A percentile compares a stretch with the other conserved stretches of the same genome.
phyloP scores from a whole-genome alignment of 768 basidiomycete species.

The Roridomyces roridus region DNA sequence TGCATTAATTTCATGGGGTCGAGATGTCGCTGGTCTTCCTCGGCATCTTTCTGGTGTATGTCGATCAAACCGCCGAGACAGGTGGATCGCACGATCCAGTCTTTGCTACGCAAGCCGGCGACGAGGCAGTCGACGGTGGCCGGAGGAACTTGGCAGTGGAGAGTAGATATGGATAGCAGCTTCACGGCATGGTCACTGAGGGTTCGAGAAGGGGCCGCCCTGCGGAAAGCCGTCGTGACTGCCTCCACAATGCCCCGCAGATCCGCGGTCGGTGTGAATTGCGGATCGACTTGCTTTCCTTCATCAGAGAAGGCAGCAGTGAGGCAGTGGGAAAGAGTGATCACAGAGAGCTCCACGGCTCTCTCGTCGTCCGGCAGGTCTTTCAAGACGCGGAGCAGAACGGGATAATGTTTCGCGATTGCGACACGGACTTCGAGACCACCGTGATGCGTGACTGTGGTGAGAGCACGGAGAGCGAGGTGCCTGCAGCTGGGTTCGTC shows the following conservation, averaged over 20 bases:
- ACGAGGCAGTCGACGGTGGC: constrained; percentile 57
- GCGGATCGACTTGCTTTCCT: constrained; percentile 39
- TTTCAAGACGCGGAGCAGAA: constrained; percentile 51
- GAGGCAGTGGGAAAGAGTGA: constrained; percentile 59
- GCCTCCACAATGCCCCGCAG: constrained; percentile 50
- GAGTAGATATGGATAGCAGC: constrained; percentile 49
- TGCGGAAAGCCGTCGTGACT: constrained; percentile 47
- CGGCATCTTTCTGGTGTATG: constrained; percentile 48
- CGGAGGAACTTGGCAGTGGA: constrained; percentile 52
- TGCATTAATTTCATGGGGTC: constrained; percentile 57
- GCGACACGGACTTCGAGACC: constrained; percentile 54
- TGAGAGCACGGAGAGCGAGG: constrained; percentile 60
- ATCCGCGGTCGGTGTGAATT: constrained; percentile 47
- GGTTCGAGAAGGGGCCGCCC: constrained; percentile 46
- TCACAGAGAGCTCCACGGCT: constrained; percentile 56
- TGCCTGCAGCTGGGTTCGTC: constrained; percentile 53
- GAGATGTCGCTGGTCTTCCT: constrained; percentile 50
- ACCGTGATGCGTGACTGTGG: constrained; percentile 67
- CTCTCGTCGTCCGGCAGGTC: constrained; percentile 56
- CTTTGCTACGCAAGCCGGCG: constrained; percentile 59
- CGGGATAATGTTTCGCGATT: constrained; percentile 52
- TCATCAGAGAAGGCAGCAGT: constrained; percentile 49
- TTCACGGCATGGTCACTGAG: constrained; percentile 60
- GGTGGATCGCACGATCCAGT: constrained; percentile 56
- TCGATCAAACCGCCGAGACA: constrained; percentile 62